phyloP scores from a whole-genome alignment of 2,329 filamentous ascomycete genomes.

The Orbilia quercus region DNA sequence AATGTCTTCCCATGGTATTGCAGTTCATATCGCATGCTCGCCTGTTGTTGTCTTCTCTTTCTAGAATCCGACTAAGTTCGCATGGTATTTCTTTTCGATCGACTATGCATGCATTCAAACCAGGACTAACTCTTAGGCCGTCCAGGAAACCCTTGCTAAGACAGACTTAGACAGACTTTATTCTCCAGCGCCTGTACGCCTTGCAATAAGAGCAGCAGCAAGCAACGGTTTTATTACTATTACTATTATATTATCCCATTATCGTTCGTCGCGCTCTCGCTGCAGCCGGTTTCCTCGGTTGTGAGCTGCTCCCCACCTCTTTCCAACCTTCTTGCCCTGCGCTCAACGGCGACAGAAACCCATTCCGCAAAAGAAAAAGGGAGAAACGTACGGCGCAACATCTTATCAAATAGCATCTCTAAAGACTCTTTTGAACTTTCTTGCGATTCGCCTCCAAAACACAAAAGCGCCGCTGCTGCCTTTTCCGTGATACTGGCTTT shows the following conservation, averaged over 20 bases:
- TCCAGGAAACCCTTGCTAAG: slow-evolving; percentile 50
- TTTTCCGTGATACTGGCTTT: slow-evolving; percentile 49
- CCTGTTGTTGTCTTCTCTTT: slow-evolving; percentile 44
- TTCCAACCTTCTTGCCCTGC: slow-evolving; percentile 3
- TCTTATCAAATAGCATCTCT: slow-evolving; percentile 49
- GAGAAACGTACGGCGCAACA: slow-evolving; percentile 40
- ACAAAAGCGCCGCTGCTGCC: slow-evolving; percentile 50
- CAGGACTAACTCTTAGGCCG: slow-evolving; percentile 50
- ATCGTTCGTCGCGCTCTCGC: slow-evolving; percentile 3
- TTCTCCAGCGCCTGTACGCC: slow-evolving; percentile 45
- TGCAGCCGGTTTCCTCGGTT: slow-evolving; percentile 35
- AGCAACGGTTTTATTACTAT: slow-evolving; percentile 25
- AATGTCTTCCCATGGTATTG: slow-evolving; percentile 27
- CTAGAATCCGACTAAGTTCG: slow-evolving; percentile 47
- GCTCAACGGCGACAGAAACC: slow-evolving; percentile 26
- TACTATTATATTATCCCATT: slow-evolving; percentile 35
- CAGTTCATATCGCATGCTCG: neutral
- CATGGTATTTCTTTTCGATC: slow-evolving; percentile 48
- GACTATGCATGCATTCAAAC: slow-evolving; percentile 49
- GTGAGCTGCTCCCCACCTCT: slow-evolving; percentile 41
- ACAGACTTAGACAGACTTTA: slow-evolving; percentile 40
- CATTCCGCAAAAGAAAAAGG: slow-evolving; percentile 15
- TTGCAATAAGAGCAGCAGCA: slow-evolving; percentile 38
- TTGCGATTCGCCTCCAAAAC: slow-evolving; percentile 28
- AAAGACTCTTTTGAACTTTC: slow-evolving; percentile 18